Base-by-base conservation (phyloP, 345 rosid genomes). In the Citrus medica region DNA sequence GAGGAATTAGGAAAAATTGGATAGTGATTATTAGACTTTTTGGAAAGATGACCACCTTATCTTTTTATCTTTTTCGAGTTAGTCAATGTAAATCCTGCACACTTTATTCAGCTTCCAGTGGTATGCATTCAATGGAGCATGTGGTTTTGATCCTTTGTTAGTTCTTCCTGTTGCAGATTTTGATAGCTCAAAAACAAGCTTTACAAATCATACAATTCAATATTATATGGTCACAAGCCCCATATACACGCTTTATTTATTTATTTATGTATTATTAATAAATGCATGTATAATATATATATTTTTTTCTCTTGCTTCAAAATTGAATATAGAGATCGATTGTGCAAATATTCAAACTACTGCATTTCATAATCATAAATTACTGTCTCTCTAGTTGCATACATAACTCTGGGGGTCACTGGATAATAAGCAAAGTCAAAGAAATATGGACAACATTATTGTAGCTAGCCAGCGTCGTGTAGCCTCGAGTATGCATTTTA, bases 11-110 rank as follows among this genome's bases (percentile, higher is more conserved):
- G 59, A 38, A 9, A 73, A 30, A 37, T 30, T 59, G 27, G 30
- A n/a, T 48, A 4, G n/a, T 30, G 65, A 8, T 55, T 77, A 65
- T 30, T 66, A 76, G 83, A 85, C 70, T 73, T 71, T 42, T 46
- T 56, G n/a, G 65, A 61, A 48, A 76, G 61, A 62, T 71, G 51
- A 77, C 67, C 51, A 19, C 59, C 79, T 76, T 81, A 83, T 77
- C 85, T 46, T 77, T 55, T 64, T 19, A 53, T 53, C 28, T 58
- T 78, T 70, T 28, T 32, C 76, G 32, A 78, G 60, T 76, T 79
- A 68, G 78, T 79, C 86, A 81, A 79, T 30, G 56, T 32, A 67
- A 66, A 75, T 38, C 42, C 55, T 37, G 66, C 63, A 46, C 69
- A 0, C 42, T 66, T 19, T 21, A 9, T 35, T 66, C 25, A 74